Evolutionary conservation across 2,329 filamentous ascomycete genomes (phyloP).

Genomic region (Zymoseptoria crescenta): DNA sequence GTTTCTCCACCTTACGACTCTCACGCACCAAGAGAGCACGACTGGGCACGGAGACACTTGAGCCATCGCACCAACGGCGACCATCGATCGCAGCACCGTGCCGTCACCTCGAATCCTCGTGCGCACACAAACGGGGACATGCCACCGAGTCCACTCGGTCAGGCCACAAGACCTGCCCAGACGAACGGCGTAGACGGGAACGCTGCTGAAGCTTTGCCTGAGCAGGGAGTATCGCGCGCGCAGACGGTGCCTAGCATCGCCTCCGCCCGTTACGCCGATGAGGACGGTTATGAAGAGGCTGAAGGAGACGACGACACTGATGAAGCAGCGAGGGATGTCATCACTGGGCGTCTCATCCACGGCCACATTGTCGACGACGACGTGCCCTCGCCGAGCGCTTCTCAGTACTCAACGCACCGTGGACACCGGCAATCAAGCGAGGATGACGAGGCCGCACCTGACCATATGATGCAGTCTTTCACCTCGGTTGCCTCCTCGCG

Average conservation of each 20-base stretch:
- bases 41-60: conserved; percentile 19
- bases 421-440: conserved; percentile 40
- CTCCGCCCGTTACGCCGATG: conserved; percentile 15
- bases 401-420: conserved; percentile 48
- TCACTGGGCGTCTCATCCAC: conserved; percentile 81
- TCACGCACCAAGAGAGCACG: conserved; percentile 17
- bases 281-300: conserved; percentile 29
- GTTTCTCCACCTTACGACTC: conserved; percentile 1
- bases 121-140: conserved; percentile 20
- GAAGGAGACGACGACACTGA: conserved; percentile 30
- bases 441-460: conserved; percentile 49
- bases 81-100: conserved; percentile 9
- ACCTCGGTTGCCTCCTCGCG: conserved; percentile 74
- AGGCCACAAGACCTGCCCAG: conserved; percentile 26
- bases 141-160: conserved; percentile 26
- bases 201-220: background rate
- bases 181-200: conserved; percentile 10
- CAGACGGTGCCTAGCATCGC: conserved; percentile 23
- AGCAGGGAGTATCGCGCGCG: conserved; percentile 9
- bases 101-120: conserved; percentile 16
- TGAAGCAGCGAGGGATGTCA: conserved; percentile 73
- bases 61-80: conserved; percentile 12
- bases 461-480: conserved; percentile 76
- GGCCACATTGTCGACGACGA: conserved; percentile 87
- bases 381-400: conserved; percentile 69